A percentile compares a stretch with the other conserved stretches of the same genome.
Evolutionary conservation across 1,284 basidiomycete genomes (phyloP).

Genomic region (Heliocybe sulcata): DNA sequence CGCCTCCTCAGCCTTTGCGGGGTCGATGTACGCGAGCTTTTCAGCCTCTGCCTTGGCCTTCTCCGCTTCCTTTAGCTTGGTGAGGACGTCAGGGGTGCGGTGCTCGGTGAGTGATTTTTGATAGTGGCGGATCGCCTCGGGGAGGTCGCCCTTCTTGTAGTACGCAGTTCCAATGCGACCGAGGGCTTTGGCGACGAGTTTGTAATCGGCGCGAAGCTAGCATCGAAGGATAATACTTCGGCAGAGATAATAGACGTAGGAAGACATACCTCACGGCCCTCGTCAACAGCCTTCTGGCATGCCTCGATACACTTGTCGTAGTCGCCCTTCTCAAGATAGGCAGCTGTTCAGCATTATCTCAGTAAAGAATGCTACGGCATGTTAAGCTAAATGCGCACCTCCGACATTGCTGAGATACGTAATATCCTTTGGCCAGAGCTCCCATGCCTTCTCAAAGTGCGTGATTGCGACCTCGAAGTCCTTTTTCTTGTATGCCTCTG

Average conservation of each 20-base stretch:
- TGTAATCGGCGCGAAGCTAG: conserved; percentile 75
- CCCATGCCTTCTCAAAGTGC: conserved; percentile 87
- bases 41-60: conserved; percentile 74
- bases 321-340: conserved; percentile 90
- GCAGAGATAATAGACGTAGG: background rate
- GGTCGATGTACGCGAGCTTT: conserved; percentile 84
- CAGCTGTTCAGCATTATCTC: conserved; percentile 36
- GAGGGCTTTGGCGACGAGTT: conserved; percentile 80
- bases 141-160: conserved; percentile 74
- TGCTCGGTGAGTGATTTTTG: conserved; percentile 95
- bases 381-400: conserved; percentile 38
- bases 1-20: conserved; percentile 76
- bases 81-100: conserved; percentile 89
- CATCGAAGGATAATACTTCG: conserved; percentile 4
- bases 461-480: conserved; percentile 69
- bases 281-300: conserved; percentile 92
- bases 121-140: conserved; percentile 82
- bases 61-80: conserved; percentile 86
- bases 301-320: conserved; percentile 89
- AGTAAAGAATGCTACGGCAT: conserved; percentile 7
- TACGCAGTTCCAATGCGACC: conserved; percentile 89
- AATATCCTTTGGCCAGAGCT: conserved; percentile 88
- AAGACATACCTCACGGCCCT: conserved; percentile 67
- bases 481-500: conserved; percentile 82
- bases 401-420: conserved; percentile 89